These are phyloP conservation scores for Cymbopogon flexuosus DNA, from an alignment of 202 grass and related monocot species.

Conservation along the genomic window DNA sequence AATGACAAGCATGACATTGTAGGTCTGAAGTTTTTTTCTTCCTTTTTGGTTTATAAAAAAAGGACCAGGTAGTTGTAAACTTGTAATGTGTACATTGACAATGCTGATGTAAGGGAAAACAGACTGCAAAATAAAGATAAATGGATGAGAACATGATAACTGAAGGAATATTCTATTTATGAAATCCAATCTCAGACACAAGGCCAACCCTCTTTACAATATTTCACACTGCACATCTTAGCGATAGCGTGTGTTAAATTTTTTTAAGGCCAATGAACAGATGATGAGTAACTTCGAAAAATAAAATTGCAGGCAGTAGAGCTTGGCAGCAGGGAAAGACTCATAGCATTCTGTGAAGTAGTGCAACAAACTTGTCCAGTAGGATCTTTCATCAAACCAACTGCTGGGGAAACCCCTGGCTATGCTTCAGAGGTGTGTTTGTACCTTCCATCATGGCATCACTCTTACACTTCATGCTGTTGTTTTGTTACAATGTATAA, in stretches of 20 bases:
- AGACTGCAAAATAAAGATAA: constrained; percentile 4
- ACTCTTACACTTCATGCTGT: background rate
- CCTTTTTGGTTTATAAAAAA: background rate
- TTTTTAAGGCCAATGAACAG: background rate
- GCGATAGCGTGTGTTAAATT: background rate
- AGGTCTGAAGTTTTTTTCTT: background rate
- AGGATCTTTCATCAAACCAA: constrained; percentile 82
- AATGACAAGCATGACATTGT: background rate
- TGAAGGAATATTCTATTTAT: background rate
- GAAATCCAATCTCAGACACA: background rate
- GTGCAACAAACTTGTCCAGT: constrained; percentile 84
- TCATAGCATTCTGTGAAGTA: constrained; percentile 81
- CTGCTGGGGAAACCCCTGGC: constrained; percentile 80
- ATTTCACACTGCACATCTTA: background rate
- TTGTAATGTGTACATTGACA: background rate
- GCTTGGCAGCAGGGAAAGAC: constrained; percentile 66
- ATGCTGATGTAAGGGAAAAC: background rate
- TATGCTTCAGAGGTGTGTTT: constrained; percentile 86
- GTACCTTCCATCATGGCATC: background rate
- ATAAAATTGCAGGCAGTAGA: constrained; percentile 59
- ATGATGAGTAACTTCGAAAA: background rate
- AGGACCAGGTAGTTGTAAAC: background rate
- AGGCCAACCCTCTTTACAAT: background rate
- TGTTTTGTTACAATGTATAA: background rate
- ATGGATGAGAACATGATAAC: background rate